A percentile compares a stretch with the other conserved stretches of the same genome.
Evolutionary conservation across 2,329 filamentous ascomycete genomes (phyloP).

Genomic region (Furcasterigmium furcatum): DNA sequence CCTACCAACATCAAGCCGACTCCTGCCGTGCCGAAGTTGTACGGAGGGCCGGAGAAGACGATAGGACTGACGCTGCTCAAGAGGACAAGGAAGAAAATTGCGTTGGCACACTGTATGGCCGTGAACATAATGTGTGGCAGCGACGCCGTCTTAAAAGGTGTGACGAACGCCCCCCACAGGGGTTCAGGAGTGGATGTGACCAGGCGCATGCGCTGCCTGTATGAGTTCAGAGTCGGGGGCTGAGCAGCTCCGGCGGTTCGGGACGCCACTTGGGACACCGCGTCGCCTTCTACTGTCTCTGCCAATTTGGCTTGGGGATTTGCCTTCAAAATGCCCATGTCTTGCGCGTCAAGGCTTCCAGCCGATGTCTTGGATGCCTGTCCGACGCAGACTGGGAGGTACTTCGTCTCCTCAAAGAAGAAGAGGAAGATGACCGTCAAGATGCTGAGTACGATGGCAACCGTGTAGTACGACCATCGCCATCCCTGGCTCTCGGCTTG

Average conservation of each 20-base stretch:
- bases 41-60: conserved; percentile 21
- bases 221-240: too few relatives aligned
- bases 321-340: too few relatives aligned
- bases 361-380: too few relatives aligned
- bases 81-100: conserved; percentile 26
- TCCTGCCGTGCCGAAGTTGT: conserved; percentile 29
- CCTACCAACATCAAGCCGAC: conserved; percentile 35
- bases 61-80: conserved; percentile 16
- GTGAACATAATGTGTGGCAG: conserved; percentile 33
- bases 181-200: too few relatives aligned
- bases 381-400: too few relatives aligned
- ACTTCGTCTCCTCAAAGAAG: conserved; percentile 22
- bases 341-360: too few relatives aligned
- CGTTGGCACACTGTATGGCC: conserved; percentile 29
- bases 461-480: conserved; percentile 37
- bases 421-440: conserved; percentile 15
- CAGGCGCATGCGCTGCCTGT: too few relatives aligned
- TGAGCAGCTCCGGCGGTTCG: too few relatives aligned
- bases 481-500: conserved; percentile 30
- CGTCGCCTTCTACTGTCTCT: too few relatives aligned
- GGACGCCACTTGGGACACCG: too few relatives aligned
- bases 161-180: too few relatives aligned
- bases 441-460: conserved; percentile 14
- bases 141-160: conserved; percentile 19
- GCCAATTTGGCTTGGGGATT: background rate